Base-by-base conservation (phyloP, 2,329 filamentous ascomycete genomes). In the Aspergillus sp. region DNA sequence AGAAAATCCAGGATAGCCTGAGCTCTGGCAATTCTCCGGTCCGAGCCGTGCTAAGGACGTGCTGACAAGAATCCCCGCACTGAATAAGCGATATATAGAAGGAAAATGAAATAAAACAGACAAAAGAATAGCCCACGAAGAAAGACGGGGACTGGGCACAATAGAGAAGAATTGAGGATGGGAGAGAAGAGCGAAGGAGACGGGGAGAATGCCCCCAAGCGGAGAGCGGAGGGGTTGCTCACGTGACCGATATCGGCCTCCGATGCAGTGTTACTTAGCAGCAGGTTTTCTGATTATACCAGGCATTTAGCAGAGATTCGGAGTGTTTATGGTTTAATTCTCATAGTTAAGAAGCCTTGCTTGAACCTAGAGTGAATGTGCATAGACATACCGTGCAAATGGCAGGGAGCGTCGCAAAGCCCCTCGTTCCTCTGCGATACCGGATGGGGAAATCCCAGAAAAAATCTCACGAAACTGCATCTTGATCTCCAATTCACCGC, bases 401-500 rank as follows among this genome's bases (percentile, higher is more conserved):
- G 33, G 33, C 33, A 6, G 9, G 22, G 15, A 12, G 37, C 37
- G 15, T 20, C n/a, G 15, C 33, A 20, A 19, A 19, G 37, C 37
- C 37, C 37, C 17, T 39, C 17, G 22, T 19, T 39, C 10, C 25
- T 30, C 4, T 30, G 25, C 25, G 25, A 30, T 17, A 19, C 37
- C 37, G 15, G 17, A 39, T 39, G 15, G 15, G 37, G 37, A 39
- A 39, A 39, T n/a, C 22, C 37, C 37, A 39, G 37, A 19, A 37
- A 37, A 39, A 39, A 39, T 19, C 17, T 39, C 37, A 17, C 10
- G 15, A 22, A 39, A 30, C 17, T 15, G 15, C 17, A 5, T 39
- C 15, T 39, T 20, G 54, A 52, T 55, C 56, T 54, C 59, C 49
- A 48, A 54, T 53, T 52, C 51, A 47, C 51, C 47, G 41, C 44